Evolutionary conservation across 257 asterid species (phyloP), one percentile per base, ranked within the genome.

Genomic region (Fraxinus cuspidata): DNA sequence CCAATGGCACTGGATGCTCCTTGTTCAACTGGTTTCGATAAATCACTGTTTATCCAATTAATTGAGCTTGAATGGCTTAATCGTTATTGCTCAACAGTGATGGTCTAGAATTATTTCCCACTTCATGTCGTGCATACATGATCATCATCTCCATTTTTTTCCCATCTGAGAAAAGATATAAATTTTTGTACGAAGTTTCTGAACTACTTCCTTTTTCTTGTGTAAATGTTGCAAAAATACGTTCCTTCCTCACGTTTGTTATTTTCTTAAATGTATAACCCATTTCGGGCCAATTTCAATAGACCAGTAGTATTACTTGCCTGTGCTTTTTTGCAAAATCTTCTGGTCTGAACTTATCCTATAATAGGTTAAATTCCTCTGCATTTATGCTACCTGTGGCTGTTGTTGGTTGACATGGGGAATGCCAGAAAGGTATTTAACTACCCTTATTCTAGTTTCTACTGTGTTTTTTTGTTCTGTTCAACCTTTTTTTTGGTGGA

Each of bases 311-410:
- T 29, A 44, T 70, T 82, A 75, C 38, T 78, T 79, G 64, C 71
- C 18, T 58, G 72, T 65, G 75, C 79, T 38, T 75, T 69, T 18
- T 78, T 82, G 53, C 70, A 5, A 75, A 87, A 82, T 79, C 75
- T 77, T 79, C 79, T 49, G 72, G 87, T 81, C 83, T 84, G 81
- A 84, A 81, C 81, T 70, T 72, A 80, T 80, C 77, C 74, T 77
- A 78, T 84, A 85, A 83, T 87, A 85, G 86, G 89, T 84, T 86
- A 87, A 64, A 71, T 88, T 88, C 86, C 89, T 88, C 87, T 85
- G 84, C 91, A 82, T 82, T 80, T 83, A 78, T 88, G 84, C 75
- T 82, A 51, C 84, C 78, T 76, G 83, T 84, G 86, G 84, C 85
- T 76, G 89, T 85, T 85, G 88, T 83, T 86, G 89, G 87, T 85